phyloP scores from a whole-genome alignment of 441 rosid species.

The Biscutella auriculata region DNA sequence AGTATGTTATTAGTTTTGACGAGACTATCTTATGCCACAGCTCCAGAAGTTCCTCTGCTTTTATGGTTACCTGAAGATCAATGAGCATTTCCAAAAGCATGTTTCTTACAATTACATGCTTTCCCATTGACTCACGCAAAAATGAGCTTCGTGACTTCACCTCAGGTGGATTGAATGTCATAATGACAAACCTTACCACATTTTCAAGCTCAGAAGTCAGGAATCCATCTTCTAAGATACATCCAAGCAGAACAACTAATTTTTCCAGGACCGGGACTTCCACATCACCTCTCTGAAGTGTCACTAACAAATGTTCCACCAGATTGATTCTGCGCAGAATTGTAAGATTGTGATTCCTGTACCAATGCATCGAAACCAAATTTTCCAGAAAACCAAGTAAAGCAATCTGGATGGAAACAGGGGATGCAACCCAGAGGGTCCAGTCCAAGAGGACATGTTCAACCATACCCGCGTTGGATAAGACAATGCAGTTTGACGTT shows the following conservation, averaged over 20 bases:
- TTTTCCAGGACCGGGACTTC: slow-evolving; percentile 97
- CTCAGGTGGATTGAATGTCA: slow-evolving; percentile 98
- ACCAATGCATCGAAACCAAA: slow-evolving; percentile 99
- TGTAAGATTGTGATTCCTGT: slow-evolving; percentile 96
- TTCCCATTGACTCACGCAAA: slow-evolving; percentile 86
- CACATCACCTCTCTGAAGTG: slow-evolving; percentile 98
- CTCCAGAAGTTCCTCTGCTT: slow-evolving; percentile 90
- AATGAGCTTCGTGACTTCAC: slow-evolving; percentile 60
- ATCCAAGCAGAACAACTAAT: slow-evolving; percentile 94
- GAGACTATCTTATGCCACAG: slow-evolving; percentile 99
- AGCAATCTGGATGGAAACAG: slow-evolving; percentile 89
- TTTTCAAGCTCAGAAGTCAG: slow-evolving; percentile 89
- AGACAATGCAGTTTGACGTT: slow-evolving; percentile 93
- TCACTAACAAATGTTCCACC: slow-evolving; percentile 92
- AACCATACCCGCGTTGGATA: slow-evolving; percentile 98
- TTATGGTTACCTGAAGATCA: slow-evolving; percentile 97
- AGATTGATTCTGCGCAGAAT: slow-evolving; percentile 89
- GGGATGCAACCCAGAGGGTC: slow-evolving; percentile 95
- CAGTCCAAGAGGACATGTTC: slow-evolving; percentile 99
- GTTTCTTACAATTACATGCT: slow-evolving; percentile 97
- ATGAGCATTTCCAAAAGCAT: slow-evolving; percentile 99
- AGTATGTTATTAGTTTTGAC: slow-evolving; percentile 89
- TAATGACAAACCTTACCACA: slow-evolving; percentile 91
- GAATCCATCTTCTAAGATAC: slow-evolving; percentile 98
- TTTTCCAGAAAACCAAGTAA: slow-evolving; percentile 95